These are phyloP conservation scores for Paecilomyces formosus DNA, from an alignment of 2,329 filamentous ascomycete genomes.

Conservation along the genomic window DNA sequence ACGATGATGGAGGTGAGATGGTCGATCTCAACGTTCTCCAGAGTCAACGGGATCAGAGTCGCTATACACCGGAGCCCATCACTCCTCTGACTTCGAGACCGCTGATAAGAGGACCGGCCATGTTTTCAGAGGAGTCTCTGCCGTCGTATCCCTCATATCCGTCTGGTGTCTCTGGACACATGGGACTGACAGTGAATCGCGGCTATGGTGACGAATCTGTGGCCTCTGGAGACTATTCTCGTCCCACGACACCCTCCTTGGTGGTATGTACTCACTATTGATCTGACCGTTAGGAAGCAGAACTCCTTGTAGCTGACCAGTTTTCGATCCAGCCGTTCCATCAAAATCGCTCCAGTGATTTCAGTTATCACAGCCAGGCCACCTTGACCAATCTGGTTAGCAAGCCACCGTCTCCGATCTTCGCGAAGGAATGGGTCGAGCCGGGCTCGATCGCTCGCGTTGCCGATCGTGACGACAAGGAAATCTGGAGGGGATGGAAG, in stretches of 20 bases:
- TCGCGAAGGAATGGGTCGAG: conserved; percentile 30
- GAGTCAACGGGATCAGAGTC: neutral
- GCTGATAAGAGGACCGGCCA: neutral
- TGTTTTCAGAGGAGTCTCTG: conserved; percentile 5
- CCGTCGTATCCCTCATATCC: conserved; percentile 1
- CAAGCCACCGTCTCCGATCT: conserved; percentile 18
- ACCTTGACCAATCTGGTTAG: conserved; percentile 26
- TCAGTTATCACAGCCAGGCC: conserved; percentile 22
- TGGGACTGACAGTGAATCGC: conserved; percentile 6
- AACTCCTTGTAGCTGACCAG: neutral
- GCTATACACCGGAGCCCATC: neutral
- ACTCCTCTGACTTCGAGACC: neutral
- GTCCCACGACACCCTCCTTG: conserved; percentile 22
- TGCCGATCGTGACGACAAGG: conserved; percentile 28
- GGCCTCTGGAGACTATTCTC: conserved; percentile 20
- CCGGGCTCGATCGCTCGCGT: conserved; percentile 29
- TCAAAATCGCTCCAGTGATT: neutral
- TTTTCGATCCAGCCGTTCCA: neutral
- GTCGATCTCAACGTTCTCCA: conserved; percentile 15
- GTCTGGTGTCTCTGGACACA: neutral
- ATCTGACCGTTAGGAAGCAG: neutral
- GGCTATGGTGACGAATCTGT: conserved; percentile 16
- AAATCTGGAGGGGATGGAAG: conserved; percentile 31
- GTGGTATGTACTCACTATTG: conserved; percentile 10
- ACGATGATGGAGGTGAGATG: conserved; percentile 19